Evolutionary conservation across 1,284 basidiomycete genomes (phyloP), one percentile per base, ranked within the genome.

Genomic region (Amylostereum chailletii): DNA sequence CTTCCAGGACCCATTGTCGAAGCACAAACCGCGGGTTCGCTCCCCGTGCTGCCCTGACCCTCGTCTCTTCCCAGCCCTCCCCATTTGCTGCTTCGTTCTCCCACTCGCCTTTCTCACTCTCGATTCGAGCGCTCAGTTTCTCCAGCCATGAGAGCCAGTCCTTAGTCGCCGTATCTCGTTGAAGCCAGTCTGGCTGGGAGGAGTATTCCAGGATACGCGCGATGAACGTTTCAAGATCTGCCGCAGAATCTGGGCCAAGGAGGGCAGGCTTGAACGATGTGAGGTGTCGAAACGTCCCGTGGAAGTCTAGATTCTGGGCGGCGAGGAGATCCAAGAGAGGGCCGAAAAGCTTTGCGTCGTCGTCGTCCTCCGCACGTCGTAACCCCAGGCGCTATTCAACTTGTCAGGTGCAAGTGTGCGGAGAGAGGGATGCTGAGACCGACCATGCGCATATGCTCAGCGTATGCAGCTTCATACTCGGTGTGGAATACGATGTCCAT

Each of bases 1-100:
- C 92, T 62, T 96, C 92, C 31, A 97, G 72, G 2, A 96, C 70
- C 94, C 94, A 96, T 66, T 96, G 94, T 51, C 94, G 73, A 51
- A 96, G 68, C 37, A 94, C 81, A 65, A 97, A 96, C 32, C 91
- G 74, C 10, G 94, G 94, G 60, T 97, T 96, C 26, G 74, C 79
- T 7, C 54, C 62, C 50, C 67, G 71, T 65, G 75, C 71, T 26
- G 64, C 77, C 29, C 55, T 63, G 56, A 69, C 67, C 47, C 82
- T 66, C 53, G 76, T 72, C 26, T 71, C 68, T 27, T 50, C 55
- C 45, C 55, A 57, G 48, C 69, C 63, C 8, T 55, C 57, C 2
- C 47, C 59, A n/a, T 61, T 62, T 57, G 60, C 65, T 1, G 51
- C 53, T 3, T 54, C 57, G 5, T 39, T 55, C 33, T 54, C 65